Evolutionary conservation across 1,139 yeast species (phyloP), one percentile per base, ranked within the genome.

Genomic region (Geotrichum siamense): DNA sequence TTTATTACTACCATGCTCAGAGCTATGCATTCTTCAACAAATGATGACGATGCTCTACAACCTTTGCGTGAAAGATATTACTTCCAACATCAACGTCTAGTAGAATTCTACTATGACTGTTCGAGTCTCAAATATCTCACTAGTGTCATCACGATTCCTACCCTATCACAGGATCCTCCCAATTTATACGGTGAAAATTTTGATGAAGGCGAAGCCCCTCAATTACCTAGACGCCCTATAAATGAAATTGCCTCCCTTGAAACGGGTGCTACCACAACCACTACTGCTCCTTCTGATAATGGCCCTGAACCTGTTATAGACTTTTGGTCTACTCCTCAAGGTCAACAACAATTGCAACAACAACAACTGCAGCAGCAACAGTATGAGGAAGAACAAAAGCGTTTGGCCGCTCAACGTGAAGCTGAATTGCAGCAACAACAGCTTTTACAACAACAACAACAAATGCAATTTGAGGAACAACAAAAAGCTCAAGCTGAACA

Each of bases 31-130:
- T 79, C 76, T 51, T 79, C 83, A 53, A 74, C 89, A 44, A 85
- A 82, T 36, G 80, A 78, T 34, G 84, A 77, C 38, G 96, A 83
- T 10, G 93, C 86, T 1, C 67, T 91, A 51, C 76, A 75, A 50
- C 91, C 91, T 3, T 68, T 91, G 53, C 72, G 79, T 55, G 78
- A 80, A 40, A 72, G 93, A 48, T 89, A 79, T 58, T 74, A 74
- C 53, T 71, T 81, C n/a, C 96, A 89, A 59, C 95, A 89, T 61
- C 72, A 74, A 35, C 75, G 86, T 57, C 68, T 91, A 47, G 76
- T 81, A 55, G 93, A 86, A 54, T 86, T 91, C 55, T 91, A 85
- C 65, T 85, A 93, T 32, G 96, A 89, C 58, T 86, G 96, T 62
- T 82, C 91, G 19, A 77, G 91, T 1, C 77, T 91, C 51, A 82